Conservation (phyloP, 768 basidiomycete genomes). For the Tylopilus intermedius region DNA sequence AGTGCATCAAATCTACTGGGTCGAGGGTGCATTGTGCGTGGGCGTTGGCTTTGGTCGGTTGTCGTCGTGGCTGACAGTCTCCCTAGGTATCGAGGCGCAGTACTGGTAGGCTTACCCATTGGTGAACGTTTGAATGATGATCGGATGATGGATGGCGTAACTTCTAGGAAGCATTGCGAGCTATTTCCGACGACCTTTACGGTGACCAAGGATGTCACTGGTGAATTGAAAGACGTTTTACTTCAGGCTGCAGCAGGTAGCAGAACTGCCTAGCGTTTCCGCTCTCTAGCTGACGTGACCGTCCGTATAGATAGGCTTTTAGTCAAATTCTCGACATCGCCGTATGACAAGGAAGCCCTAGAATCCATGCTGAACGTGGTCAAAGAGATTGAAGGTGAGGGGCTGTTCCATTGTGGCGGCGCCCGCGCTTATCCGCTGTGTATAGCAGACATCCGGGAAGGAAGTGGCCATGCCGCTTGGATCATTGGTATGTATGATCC, state of each 20-base stretch:
- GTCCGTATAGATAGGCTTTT: conserved; percentile 22
- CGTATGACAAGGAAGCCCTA: conserved; percentile 20
- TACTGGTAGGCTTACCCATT: conserved; percentile 23
- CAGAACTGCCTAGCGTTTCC: background rate
- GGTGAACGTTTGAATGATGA: too few species aligned
- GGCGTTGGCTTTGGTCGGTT: background rate
- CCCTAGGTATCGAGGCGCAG: conserved; percentile 23
- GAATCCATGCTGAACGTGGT: conserved; percentile 26
- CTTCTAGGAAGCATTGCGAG: conserved; percentile 28
- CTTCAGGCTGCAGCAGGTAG: conserved; percentile 30
- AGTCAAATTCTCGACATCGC: conserved; percentile 31
- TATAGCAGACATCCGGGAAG: conserved; percentile 10
- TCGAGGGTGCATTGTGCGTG: conserved; percentile 25
- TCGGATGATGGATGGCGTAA: background rate
- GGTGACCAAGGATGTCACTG: conserved; percentile 16
- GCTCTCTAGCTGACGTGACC: background rate
- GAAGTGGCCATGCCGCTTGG: conserved; percentile 20
- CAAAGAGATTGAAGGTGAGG: conserved; percentile 26
- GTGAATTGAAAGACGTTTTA: conserved; percentile 19
- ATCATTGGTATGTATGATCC: conserved; percentile 18
- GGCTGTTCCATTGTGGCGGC: background rate
- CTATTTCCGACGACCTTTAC: conserved; percentile 24
- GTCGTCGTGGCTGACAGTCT: conserved; percentile 1
- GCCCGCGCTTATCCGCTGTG: background rate
- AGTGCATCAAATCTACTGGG: conserved; percentile 5